Conservation (phyloP, 2,329 filamentous ascomycete genomes). For the Pleoardoris graminearum region DNA sequence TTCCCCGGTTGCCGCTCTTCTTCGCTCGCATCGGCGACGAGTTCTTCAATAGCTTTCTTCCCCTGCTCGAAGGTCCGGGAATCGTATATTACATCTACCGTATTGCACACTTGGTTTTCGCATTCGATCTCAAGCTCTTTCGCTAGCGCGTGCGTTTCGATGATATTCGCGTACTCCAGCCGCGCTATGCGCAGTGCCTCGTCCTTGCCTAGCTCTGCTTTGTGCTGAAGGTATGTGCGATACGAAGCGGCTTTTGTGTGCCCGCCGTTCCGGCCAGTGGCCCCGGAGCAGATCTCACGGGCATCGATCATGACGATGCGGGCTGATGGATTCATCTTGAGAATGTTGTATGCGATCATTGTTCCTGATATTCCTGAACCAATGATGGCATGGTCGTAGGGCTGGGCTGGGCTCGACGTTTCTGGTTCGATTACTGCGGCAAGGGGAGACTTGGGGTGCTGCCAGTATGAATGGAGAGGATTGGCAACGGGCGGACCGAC, state of each 20-base stretch:
- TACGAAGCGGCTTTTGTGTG: constrained; percentile 57
- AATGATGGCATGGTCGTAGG: constrained; percentile 44
- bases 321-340: constrained; percentile 17
- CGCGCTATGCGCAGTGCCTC: constrained; percentile 53
- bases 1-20: constrained; percentile 27
- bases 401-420: constrained; percentile 20
- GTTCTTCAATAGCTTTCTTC: constrained; percentile 26
- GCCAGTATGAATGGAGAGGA: constrained; percentile 49
- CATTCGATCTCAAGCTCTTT: constrained; percentile 47
- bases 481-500: constrained; percentile 36
- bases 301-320: constrained; percentile 48
- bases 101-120: constrained; percentile 57
- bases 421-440: constrained; percentile 38
- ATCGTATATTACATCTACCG: constrained; percentile 63
- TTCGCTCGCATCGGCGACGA: constrained; percentile 25
- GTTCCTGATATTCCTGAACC: constrained; percentile 49
- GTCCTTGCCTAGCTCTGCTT: constrained; percentile 49
- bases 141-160: constrained; percentile 60
- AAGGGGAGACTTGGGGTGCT: constrained; percentile 43
- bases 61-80: constrained; percentile 32
- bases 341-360: constrained; percentile 43
- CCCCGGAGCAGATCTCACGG: constrained; percentile 44
- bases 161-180: constrained; percentile 52
- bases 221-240: constrained; percentile 56
- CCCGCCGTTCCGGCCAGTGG: constrained; percentile 51